Evolutionary conservation across 2,329 filamentous ascomycete genomes (phyloP).

Genomic region (Neocatenulostroma microsporum): DNA sequence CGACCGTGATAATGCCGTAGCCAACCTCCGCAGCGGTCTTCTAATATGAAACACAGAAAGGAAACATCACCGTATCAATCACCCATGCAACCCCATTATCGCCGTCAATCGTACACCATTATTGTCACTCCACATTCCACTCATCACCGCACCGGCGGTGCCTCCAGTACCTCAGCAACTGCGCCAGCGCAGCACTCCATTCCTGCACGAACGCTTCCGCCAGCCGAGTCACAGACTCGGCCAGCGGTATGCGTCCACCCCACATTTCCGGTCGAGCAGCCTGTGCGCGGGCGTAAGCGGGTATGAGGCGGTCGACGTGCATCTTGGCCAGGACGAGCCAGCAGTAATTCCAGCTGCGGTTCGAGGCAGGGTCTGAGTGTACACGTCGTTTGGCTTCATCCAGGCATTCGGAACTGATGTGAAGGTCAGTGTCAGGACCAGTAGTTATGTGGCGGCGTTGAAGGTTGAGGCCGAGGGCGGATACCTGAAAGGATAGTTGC

Average conservation of each 20-base stretch:
- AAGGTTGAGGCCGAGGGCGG: not conserved
- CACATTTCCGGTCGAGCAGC: slow-evolving; percentile 62
- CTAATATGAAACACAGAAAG: too few relatives aligned
- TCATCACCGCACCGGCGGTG: slow-evolving; percentile 38
- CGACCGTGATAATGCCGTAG: too few relatives aligned
- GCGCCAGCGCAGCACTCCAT: slow-evolving; percentile 57
- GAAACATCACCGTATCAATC: too few relatives aligned
- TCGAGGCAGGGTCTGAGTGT: slow-evolving; percentile 55
- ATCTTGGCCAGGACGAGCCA: slow-evolving; percentile 65
- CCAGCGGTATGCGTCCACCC: slow-evolving; percentile 51
- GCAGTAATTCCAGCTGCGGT: slow-evolving; percentile 67
- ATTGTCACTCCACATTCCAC: not conserved
- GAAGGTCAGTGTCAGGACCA: not conserved
- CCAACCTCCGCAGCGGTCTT: too few relatives aligned
- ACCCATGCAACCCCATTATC: too few relatives aligned
- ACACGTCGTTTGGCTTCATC: slow-evolving; percentile 60
- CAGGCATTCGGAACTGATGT: slow-evolving; percentile 47
- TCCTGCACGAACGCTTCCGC: slow-evolving; percentile 57
- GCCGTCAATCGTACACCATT: too few relatives aligned
- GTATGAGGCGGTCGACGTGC: slow-evolving; percentile 53
- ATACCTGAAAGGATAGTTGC: slow-evolving; percentile 53
- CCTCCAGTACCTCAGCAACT: slow-evolving; percentile 63
- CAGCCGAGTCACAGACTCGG: slow-evolving; percentile 52
- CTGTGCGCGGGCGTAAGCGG: slow-evolving; percentile 53
- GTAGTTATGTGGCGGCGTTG: not conserved